Conservation (phyloP, 1,284 basidiomycete species). For the Cryptococcus sp. region DNA sequence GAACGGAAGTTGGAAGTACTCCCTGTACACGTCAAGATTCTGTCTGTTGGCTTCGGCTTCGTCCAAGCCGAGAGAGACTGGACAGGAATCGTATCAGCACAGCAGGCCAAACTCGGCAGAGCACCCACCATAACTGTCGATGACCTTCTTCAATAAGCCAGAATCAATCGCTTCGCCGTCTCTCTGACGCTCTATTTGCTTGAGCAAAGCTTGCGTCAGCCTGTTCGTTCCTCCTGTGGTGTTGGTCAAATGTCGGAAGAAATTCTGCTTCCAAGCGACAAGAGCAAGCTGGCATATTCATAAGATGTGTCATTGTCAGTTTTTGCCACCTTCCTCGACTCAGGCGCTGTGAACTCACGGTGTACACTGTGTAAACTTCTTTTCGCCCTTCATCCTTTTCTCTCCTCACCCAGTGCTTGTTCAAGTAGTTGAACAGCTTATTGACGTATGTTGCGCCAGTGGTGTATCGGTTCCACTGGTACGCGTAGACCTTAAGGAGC, state of each 20-base stretch:
- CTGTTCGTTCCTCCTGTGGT: conserved; percentile 61
- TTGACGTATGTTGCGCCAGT: conserved; percentile 96
- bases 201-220: conserved; percentile 83
- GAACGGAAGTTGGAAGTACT: conserved; percentile 88
- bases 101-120: not conserved
- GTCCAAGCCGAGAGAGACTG: conserved; percentile 91
- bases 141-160: conserved; percentile 89
- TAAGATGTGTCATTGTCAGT: not conserved
- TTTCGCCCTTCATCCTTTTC: conserved; percentile 98
- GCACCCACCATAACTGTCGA: conserved; percentile 76
- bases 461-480: conserved; percentile 95
- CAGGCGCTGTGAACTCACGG: conserved; percentile 63
- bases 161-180: conserved; percentile 95
- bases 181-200: conserved; percentile 87
- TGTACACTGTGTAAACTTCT: conserved; percentile 93
- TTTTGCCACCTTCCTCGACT: not conserved
- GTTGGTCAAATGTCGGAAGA: conserved; percentile 82
- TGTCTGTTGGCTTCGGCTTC: conserved; percentile 64
- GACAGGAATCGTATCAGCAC: too few relatives aligned
- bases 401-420: conserved; percentile 98
- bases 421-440: conserved; percentile 92
- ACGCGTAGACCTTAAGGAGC: conserved; percentile 85
- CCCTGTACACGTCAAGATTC: conserved; percentile 85
- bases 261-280: conserved; percentile 90
- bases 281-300: conserved; percentile 71